A percentile compares a stretch with the other conserved stretches of the same genome.
Evolutionary conservation across 345 rosid genomes (phyloP).

Genomic region (Passiflora organensis): DNA sequence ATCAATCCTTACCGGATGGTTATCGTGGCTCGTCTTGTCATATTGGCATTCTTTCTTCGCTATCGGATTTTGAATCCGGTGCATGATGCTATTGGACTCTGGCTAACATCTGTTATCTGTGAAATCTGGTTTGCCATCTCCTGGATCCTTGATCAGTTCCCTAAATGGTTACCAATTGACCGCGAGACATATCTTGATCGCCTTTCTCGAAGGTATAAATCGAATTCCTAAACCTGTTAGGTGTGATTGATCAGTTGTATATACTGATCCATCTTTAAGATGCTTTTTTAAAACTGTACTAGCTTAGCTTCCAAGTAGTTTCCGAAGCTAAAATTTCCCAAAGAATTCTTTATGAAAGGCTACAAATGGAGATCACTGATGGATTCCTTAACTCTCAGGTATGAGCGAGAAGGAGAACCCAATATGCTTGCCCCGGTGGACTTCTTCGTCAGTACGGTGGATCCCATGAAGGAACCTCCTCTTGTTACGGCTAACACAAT

Average conservation of each 20-base stretch:
- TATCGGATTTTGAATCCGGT: conserved; percentile 85
- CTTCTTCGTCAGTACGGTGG: conserved; percentile 94
- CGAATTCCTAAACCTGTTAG: no score
- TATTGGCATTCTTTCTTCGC: conserved; percentile 71
- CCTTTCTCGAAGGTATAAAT: conserved; percentile 62
- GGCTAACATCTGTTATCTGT: conserved; percentile 86
- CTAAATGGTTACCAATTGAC: conserved; percentile 89
- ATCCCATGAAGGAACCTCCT: conserved; percentile 98
- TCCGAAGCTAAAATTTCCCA: no score
- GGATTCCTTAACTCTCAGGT: conserved; percentile 35
- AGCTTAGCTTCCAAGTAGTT: no score
- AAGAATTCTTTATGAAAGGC: no score
- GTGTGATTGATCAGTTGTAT: no score
- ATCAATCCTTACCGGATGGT: conserved; percentile 90
- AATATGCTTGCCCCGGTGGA: conserved; percentile 78
- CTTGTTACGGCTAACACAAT: conserved; percentile 87
- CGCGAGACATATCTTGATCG: conserved; percentile 94
- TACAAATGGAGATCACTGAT: not conserved
- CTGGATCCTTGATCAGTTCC: conserved; percentile 98
- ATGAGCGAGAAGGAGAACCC: conserved; percentile 87
- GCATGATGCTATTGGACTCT: conserved; percentile 80
- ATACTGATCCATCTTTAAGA: no score
- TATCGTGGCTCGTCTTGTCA: conserved; percentile 80
- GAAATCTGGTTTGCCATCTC: conserved; percentile 97
- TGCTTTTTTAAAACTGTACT: no score